Evolutionary conservation across 108 stramenopile species (phyloP).

Genomic region (Cyclotella cryptica): DNA sequence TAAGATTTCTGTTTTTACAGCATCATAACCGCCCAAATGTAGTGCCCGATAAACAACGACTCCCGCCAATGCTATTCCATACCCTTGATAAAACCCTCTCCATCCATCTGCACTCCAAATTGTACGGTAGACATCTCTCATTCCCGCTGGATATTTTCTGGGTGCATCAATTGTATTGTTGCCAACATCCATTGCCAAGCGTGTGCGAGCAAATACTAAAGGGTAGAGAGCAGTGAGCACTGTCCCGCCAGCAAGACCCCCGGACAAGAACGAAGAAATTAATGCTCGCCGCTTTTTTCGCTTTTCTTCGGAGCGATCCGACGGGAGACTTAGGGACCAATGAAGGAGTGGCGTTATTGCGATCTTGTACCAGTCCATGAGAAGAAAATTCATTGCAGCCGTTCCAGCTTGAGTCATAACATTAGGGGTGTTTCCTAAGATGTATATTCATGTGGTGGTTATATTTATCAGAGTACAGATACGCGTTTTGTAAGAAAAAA

Average conservation of each 20-base stretch:
- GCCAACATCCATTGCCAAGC: constrained; percentile 96
- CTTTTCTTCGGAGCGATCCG: constrained; percentile 45
- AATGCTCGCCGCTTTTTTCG: constrained; percentile 57
- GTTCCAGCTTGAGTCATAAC: constrained; percentile 78
- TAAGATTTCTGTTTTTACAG: constrained; percentile 79
- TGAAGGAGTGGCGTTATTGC: constrained; percentile 50
- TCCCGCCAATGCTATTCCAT: constrained; percentile 93
- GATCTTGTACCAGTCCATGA: constrained; percentile 85
- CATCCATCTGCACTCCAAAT: constrained; percentile 88
- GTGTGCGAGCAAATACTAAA: constrained; percentile 94
- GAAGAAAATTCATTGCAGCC: constrained; percentile 81
- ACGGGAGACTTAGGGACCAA: constrained; percentile 48
- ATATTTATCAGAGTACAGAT: background rate
- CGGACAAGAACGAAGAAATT: constrained; percentile 83
- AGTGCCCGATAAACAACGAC: constrained; percentile 94
- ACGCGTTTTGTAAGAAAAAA: background rate
- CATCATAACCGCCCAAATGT: constrained; percentile 97
- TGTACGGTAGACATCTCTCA: constrained; percentile 71
- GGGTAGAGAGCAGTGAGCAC: constrained; percentile 97
- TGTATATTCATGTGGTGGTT: background rate
- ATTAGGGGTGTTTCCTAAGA: constrained; percentile 77
- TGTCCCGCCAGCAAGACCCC: constrained; percentile 96
- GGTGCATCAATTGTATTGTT: constrained; percentile 49
- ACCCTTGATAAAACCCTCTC: constrained; percentile 96
- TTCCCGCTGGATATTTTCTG: constrained; percentile 68